Conservation (phyloP, 345 rosid species). For the Combretum micranthum region DNA sequence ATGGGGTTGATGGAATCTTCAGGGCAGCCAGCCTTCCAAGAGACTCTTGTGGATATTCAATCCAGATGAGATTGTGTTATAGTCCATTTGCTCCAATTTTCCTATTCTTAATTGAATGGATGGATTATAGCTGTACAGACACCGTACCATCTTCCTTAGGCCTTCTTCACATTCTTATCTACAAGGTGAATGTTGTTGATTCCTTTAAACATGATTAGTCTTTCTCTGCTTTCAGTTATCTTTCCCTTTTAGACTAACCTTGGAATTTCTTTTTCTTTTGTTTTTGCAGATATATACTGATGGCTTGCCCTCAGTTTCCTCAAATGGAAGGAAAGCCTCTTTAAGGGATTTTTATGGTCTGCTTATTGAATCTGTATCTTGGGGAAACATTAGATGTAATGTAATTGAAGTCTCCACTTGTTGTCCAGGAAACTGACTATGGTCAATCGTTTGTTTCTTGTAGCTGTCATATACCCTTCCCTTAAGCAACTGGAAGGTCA, state of each 20-base stretch:
- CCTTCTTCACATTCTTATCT: slow-evolving; percentile 48
- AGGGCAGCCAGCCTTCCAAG: slow-evolving; percentile 59
- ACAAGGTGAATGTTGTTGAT: slow-evolving; percentile 33
- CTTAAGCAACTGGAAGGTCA: slow-evolving; percentile 47
- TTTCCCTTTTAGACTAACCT: neutral
- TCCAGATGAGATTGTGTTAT: slow-evolving; percentile 59
- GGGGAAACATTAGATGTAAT: too few species aligned
- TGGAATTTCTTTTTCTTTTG: slow-evolving; percentile 1
- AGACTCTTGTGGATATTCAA: slow-evolving; percentile 33
- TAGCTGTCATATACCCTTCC: slow-evolving; percentile 61
- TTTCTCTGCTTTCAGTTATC: neutral
- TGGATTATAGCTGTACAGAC: slow-evolving; percentile 61
- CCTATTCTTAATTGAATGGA: slow-evolving; percentile 58
- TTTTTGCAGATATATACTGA: slow-evolving; percentile 47
- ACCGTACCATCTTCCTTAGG: slow-evolving; percentile 46
- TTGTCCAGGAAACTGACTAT: slow-evolving; percentile 3
- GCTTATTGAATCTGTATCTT: slow-evolving; percentile 10
- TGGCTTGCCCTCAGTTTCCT: slow-evolving; percentile 48
- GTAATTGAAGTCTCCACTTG: neutral
- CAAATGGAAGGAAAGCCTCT: slow-evolving; percentile 48
- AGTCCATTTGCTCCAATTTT: slow-evolving; percentile 51
- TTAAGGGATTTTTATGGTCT: slow-evolving; percentile 65
- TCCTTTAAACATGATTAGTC: too few species aligned
- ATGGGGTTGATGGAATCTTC: slow-evolving; percentile 15
- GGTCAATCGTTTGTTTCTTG: slow-evolving; percentile 11